Percentiles rank a stretch among this genome's conserved stretches.
These are phyloP conservation scores for Phoenix dactylifera DNA, from an alignment of 176 grass and related monocot genomes.

Conservation along the genomic window DNA sequence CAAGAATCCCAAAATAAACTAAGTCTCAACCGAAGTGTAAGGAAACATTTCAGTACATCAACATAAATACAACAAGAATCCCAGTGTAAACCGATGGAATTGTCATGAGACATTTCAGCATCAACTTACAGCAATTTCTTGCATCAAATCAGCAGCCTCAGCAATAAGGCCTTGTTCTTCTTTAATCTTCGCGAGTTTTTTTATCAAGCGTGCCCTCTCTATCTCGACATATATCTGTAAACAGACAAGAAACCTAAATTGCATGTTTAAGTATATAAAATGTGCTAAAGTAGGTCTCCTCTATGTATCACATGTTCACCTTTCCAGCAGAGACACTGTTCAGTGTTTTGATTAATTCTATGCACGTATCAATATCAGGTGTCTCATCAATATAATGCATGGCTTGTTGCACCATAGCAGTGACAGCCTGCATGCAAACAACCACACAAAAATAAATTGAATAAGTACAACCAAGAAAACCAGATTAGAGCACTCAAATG, in stretches of 20 bases:
- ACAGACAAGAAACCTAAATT: not conserved
- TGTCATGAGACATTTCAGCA: not conserved
- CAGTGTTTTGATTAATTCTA: conserved; percentile 88
- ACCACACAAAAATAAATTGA: not conserved
- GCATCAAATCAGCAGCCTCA: conserved; percentile 97
- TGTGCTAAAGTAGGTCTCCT: too few relatives aligned
- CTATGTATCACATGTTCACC: conserved; percentile 23
- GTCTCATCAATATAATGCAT: conserved; percentile 96
- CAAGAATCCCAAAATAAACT: too few relatives aligned
- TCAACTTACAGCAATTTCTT: conserved; percentile 96
- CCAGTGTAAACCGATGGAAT: too few relatives aligned
- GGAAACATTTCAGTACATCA: too few relatives aligned
- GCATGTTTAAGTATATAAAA: conserved; percentile 7
- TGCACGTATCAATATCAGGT: conserved; percentile 64
- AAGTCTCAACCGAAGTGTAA: too few relatives aligned
- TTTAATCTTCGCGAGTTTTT: conserved; percentile 94
- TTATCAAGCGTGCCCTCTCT: conserved; percentile 89
- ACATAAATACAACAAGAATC: too few relatives aligned
- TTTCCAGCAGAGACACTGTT: conserved; percentile 93
- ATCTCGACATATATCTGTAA: conserved; percentile 95
- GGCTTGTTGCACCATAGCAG: conserved; percentile 90
- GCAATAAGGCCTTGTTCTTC: conserved; percentile 73
- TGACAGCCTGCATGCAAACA: conserved; percentile 56
- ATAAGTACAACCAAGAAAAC: not conserved
- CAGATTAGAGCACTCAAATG: too few relatives aligned